Evolutionary conservation across 2,329 filamentous ascomycete species (phyloP).

Genomic region (Coniella vitis): DNA sequence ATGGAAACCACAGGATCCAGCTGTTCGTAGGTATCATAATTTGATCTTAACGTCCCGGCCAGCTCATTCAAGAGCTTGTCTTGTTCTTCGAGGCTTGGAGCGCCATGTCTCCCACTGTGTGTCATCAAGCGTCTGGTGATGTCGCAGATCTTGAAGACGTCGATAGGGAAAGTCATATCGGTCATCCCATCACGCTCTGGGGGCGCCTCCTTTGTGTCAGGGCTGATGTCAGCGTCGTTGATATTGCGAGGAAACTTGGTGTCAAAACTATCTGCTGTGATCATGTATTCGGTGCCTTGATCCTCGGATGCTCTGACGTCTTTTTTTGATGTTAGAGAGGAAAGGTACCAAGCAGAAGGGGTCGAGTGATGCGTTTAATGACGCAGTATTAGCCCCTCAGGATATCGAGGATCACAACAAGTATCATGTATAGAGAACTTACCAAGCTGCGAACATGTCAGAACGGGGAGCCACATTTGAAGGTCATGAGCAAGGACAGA

Average conservation of each 20-base stretch:
- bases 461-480: background rate
- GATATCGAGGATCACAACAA: background rate
- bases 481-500: background rate
- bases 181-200: constrained; percentile 45
- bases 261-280: constrained; percentile 21
- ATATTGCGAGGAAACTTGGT: constrained; percentile 44
- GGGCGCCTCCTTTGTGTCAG: constrained; percentile 41
- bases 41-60: constrained; percentile 33
- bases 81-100: constrained; percentile 31
- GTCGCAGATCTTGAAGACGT: constrained; percentile 32
- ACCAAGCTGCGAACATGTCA: background rate
- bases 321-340: constrained; percentile 20
- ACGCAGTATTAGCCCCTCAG: background rate
- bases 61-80: constrained; percentile 37
- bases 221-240: constrained; percentile 45
- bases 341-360: background rate
- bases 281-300: constrained; percentile 40
- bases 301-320: constrained; percentile 27
- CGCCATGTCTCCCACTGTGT: constrained; percentile 20
- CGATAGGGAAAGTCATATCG: constrained; percentile 47
- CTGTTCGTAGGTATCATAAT: constrained; percentile 35
- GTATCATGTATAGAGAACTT: background rate
- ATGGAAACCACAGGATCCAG: constrained; percentile 24
- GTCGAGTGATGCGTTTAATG: background rate
- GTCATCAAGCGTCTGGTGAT: constrained; percentile 32